Evolutionary conservation across 1,284 basidiomycete species (phyloP), one percentile per base, ranked within the genome.

Genomic region (Porogramme epimiltina): DNA sequence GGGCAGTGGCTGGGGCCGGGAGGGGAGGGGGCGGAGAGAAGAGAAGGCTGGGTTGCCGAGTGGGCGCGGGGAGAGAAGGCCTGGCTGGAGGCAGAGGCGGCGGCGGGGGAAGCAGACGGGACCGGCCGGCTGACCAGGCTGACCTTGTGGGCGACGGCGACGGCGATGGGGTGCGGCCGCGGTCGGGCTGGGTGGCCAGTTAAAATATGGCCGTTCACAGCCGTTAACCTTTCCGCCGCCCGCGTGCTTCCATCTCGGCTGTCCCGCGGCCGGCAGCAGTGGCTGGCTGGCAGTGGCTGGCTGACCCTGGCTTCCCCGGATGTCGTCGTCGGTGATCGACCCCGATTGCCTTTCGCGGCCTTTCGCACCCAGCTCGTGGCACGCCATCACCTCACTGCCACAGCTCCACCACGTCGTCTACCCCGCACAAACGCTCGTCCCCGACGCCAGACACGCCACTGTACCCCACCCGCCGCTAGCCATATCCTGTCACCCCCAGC

Each of bases 401-500:
- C 55, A 28, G 16, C 43, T 36, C 52, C 55, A 54, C 51, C 20
- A 43, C 39, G 40, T 16, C 41, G 24, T 34, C 39, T 49, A 25
- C 49, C 52, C 55, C 55, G 31, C 55, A 54, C 49, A 54, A 45
- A 54, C 51, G 47, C 52, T 42, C 34, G 34, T 37, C 34, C n/a
- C n/a, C n/a, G n/a, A n/a, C n/a, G n/a, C n/a, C n/a, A n/a, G n/a
- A n/a, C n/a, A n/a, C n/a, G n/a, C n/a, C n/a, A n/a, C n/a, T n/a
- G n/a, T n/a, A n/a, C n/a, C n/a, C n/a, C n/a, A n/a, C n/a, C n/a
- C n/a, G n/a, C n/a, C n/a, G n/a, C n/a, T n/a, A n/a, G n/a, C n/a
- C n/a, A n/a, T n/a, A n/a, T n/a, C n/a, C n/a, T n/a, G n/a, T n/a
- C n/a, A n/a, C n/a, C n/a, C n/a, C n/a, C n/a, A n/a, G n/a, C n/a